These are phyloP conservation scores for Elsinoe necatrix DNA, from an alignment of 2,329 filamentous ascomycete genomes.

Conservation along the genomic window DNA sequence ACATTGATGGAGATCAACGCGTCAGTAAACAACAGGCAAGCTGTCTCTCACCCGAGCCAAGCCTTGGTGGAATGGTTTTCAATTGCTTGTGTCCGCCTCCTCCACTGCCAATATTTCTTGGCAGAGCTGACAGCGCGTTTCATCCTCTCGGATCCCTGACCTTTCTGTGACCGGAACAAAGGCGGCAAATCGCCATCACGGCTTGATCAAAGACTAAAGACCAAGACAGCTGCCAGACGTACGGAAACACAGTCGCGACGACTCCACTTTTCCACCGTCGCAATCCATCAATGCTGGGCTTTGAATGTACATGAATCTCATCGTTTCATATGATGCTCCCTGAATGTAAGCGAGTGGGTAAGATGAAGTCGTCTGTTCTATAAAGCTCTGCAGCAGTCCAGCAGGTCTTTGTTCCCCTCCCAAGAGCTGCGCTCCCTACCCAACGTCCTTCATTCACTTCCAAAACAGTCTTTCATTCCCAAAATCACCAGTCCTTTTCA, in stretches of 20 bases:
- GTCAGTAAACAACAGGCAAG: slow-evolving; percentile 1
- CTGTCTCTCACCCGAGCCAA: neutral
- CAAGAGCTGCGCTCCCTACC: slow-evolving; percentile 17
- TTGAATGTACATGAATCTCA: neutral
- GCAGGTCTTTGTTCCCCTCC: neutral
- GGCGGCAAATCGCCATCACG: neutral
- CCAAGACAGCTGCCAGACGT: too few relatives aligned
- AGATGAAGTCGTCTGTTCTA: neutral
- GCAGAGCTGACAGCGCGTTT: slow-evolving; percentile 8
- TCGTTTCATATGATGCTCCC: slow-evolving; percentile 5
- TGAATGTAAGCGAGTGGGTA: neutral
- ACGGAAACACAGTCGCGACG: neutral
- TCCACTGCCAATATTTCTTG: neutral
- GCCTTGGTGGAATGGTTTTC: neutral
- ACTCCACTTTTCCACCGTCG: neutral
- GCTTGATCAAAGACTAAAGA: neutral
- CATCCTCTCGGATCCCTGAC: slow-evolving; percentile 6
- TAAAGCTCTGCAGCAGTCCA: neutral
- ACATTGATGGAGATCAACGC: slow-evolving; percentile 8
- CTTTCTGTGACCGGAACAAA: slow-evolving; percentile 9
- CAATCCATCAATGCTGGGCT: neutral
- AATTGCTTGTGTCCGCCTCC: slow-evolving; percentile 7
- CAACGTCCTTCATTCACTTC: neutral
- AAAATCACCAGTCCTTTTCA: neutral
- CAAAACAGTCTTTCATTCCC: slow-evolving; percentile 4